These are phyloP conservation scores for Asparagopsis taxiformis DNA, from an alignment of 31 red algal species.

Conservation along the genomic window DNA sequence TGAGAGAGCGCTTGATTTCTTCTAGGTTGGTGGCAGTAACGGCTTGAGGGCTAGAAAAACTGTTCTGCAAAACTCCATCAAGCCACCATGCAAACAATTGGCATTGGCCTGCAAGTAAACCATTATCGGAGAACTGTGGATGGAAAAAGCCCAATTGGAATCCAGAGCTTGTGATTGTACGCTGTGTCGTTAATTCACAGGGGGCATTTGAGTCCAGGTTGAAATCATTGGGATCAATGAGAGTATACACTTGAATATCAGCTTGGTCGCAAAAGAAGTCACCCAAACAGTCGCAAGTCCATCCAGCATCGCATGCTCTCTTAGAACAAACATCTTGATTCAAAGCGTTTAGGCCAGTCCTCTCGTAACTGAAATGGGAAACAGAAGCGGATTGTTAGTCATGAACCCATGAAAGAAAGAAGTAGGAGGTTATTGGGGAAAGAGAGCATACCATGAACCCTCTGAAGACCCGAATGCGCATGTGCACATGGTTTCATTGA, in stretches of 20 bases:
- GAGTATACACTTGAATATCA: slow-evolving; percentile 41
- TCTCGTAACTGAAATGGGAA: slow-evolving; percentile 27
- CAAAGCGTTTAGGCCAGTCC: slow-evolving; percentile 21
- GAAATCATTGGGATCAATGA: slow-evolving; percentile 54
- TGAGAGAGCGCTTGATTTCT: slow-evolving; percentile 30
- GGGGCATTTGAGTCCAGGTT: slow-evolving; percentile 22
- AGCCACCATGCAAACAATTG: slow-evolving; percentile 66
- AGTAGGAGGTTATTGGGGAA: too few species aligned
- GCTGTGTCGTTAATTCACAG: slow-evolving; percentile 36
- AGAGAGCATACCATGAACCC: neutral
- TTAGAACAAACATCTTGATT: slow-evolving; percentile 36
- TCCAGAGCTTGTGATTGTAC: slow-evolving; percentile 55
- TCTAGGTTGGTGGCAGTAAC: slow-evolving; percentile 29
- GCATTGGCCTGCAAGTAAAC: slow-evolving; percentile 45
- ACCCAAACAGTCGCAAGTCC: slow-evolving; percentile 56
- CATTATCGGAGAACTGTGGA: slow-evolving; percentile 68
- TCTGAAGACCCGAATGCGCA: neutral
- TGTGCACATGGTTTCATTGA: slow-evolving; percentile 1
- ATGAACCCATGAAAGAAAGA: too few species aligned
- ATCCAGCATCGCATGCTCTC: slow-evolving; percentile 53
- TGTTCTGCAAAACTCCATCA: slow-evolving; percentile 53
- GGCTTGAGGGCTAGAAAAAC: slow-evolving; percentile 30
- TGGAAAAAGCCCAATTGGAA: slow-evolving; percentile 61
- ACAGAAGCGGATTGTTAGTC: too few species aligned
- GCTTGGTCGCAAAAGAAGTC: slow-evolving; percentile 57